Evolutionary conservation across 2,329 filamentous ascomycete species (phyloP).

Genomic region (Pseudovirgaria hyperparasitica): DNA sequence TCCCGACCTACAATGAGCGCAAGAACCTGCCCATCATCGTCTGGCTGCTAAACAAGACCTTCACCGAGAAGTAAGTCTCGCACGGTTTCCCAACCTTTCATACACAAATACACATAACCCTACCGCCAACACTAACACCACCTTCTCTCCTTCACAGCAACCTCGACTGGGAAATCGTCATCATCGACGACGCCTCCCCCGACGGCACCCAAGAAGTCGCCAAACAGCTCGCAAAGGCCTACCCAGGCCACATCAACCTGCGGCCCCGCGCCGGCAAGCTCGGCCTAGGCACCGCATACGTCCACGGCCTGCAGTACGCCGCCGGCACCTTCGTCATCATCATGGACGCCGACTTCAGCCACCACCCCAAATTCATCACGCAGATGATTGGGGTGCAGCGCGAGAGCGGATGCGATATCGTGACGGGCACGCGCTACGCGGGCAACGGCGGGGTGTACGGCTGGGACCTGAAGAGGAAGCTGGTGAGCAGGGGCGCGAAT

Average conservation of each 20-base stretch:
- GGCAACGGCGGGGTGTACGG: conserved; percentile 77
- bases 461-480: conserved; percentile 76
- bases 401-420: conserved; percentile 77
- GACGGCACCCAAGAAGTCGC: conserved; percentile 90
- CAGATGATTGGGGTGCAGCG: conserved; percentile 79
- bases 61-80: conserved; percentile 65
- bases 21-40: conserved; percentile 91
- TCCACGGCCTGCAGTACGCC: conserved; percentile 81
- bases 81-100: conserved; percentile 4
- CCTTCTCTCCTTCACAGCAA: conserved; percentile 44
- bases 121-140: conserved; percentile 1
- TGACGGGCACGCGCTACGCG: conserved; percentile 90
- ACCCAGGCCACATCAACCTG: conserved; percentile 66
- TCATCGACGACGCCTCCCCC: conserved; percentile 95
- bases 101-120: conserved; percentile 2
- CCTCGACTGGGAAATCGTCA: conserved; percentile 92
- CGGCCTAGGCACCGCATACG: conserved; percentile 91
- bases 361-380: conserved; percentile 98
- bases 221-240: conserved; percentile 77
- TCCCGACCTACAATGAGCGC: conserved; percentile 98
- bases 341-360: conserved; percentile 99
- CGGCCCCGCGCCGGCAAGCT: conserved; percentile 88
- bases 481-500: conserved; percentile 80
- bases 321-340: conserved; percentile 96
- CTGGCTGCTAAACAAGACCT: conserved; percentile 87